These are phyloP conservation scores for Oenanthe javanica DNA, from an alignment of 140 eudicot genomes.

Conservation along the genomic window DNA sequence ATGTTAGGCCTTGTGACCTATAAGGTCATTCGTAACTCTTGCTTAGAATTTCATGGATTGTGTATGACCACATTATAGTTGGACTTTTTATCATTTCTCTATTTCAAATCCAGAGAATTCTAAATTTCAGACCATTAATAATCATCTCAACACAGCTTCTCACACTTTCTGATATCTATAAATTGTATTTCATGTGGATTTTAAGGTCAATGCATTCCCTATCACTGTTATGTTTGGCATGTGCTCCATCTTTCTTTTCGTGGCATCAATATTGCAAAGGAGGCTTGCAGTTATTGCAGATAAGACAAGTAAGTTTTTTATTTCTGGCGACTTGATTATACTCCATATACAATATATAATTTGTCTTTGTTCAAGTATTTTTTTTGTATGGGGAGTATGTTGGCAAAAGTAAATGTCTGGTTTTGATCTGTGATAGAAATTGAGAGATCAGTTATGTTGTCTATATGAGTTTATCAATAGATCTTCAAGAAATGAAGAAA, in stretches of 20 bases:
- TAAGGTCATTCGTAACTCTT: not conserved
- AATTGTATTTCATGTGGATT: slow-evolving; percentile 19
- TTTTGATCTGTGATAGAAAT: too few relatives aligned
- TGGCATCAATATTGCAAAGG: slow-evolving; percentile 82
- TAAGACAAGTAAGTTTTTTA: slow-evolving; percentile 57
- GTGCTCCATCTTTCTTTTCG: slow-evolving; percentile 96
- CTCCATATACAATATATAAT: not conserved
- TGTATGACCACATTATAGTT: not conserved
- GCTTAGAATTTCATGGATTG: not conserved
- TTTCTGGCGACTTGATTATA: not conserved
- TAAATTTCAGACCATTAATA: not conserved
- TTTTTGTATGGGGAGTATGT: not conserved
- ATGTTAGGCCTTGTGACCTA: too few relatives aligned
- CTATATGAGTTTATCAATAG: not conserved
- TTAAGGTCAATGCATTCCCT: slow-evolving; percentile 95
- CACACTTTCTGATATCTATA: not conserved
- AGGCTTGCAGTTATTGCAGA: slow-evolving; percentile 68
- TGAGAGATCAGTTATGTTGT: not conserved
- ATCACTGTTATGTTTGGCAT: slow-evolving; percentile 96
- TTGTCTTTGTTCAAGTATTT: not conserved
- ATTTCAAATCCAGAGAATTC: not conserved
- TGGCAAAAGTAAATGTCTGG: not conserved
- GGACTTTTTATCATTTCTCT: not conserved
- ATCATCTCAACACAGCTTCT: not conserved
- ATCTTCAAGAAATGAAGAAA: not conserved